Evolutionary conservation across 257 asterid genomes (phyloP).

Genomic region (Scutellaria minor): DNA sequence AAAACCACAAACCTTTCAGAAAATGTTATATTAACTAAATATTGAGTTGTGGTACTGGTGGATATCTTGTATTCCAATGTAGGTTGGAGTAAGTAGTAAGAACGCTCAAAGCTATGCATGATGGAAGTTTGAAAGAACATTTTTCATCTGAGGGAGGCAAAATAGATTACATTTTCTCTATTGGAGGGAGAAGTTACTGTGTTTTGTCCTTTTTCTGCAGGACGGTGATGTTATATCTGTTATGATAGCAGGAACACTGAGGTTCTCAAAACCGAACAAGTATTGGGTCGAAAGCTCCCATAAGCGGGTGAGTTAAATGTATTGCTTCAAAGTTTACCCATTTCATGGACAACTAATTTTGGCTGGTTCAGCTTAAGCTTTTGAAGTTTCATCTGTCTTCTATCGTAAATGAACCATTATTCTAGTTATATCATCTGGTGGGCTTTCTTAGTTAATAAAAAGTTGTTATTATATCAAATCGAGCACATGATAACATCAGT

Average conservation of each 20-base stretch:
- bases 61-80: background rate
- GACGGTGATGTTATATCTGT: slow-evolving; percentile 74
- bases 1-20: background rate
- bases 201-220: slow-evolving; percentile 42
- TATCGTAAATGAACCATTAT: background rate
- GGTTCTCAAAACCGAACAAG: slow-evolving; percentile 80
- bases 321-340: slow-evolving; percentile 12
- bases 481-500: slow-evolving; percentile 4
- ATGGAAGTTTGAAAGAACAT: slow-evolving; percentile 21
- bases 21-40: background rate
- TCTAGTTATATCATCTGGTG: background rate
- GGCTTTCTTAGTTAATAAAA: background rate
- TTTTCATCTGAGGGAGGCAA: background rate
- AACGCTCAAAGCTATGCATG: background rate
- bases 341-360: background rate
- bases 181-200: background rate
- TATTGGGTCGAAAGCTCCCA: slow-evolving; percentile 95
- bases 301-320: slow-evolving; percentile 68
- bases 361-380: slow-evolving; percentile 4
- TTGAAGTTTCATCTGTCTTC: background rate
- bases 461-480: background rate
- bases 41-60: background rate
- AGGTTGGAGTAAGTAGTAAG: background rate
- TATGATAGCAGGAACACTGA: slow-evolving; percentile 76
- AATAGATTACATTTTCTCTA: background rate